phyloP scores from a whole-genome alignment of 768 basidiomycete genomes.

The Boletus rubroflammeus region DNA sequence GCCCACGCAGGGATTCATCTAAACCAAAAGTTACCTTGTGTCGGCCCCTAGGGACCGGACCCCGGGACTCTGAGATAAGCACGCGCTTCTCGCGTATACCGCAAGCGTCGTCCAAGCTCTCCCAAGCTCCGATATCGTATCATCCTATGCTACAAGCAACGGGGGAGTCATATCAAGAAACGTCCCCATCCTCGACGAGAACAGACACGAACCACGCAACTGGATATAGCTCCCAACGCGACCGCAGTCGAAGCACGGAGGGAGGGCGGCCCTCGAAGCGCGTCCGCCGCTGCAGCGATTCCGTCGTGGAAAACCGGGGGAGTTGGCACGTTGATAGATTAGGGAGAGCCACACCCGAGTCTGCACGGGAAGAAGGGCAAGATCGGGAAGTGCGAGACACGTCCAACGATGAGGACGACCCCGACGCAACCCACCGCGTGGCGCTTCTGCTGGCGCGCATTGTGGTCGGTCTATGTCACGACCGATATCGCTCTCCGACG shows the following conservation, averaged over 20 bases:
- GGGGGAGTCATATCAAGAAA: slow-evolving; percentile 12
- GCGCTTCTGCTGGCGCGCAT: slow-evolving; percentile 20
- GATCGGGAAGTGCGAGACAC: background rate
- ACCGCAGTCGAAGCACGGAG: slow-evolving; percentile 20
- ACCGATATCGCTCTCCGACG: slow-evolving; percentile 14
- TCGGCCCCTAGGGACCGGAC: slow-evolving; percentile 4
- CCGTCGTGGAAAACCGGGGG: slow-evolving; percentile 10
- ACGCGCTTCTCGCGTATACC: slow-evolving; percentile 10
- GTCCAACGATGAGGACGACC: slow-evolving; percentile 1
- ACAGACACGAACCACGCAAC: background rate
- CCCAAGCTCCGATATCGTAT: background rate
- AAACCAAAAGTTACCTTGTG: background rate
- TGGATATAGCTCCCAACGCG: slow-evolving; percentile 7
- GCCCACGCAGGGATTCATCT: background rate
- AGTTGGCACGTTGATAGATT: slow-evolving; percentile 7
- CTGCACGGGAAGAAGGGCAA: background rate
- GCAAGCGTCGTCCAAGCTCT: slow-evolving; percentile 3
- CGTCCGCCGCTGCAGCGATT: slow-evolving; percentile 14
- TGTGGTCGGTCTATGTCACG: slow-evolving; percentile 25
- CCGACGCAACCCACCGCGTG: slow-evolving; percentile 8
- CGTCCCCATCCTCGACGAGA: slow-evolving; percentile 1
- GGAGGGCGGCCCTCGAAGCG: slow-evolving; percentile 31
- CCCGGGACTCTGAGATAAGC: slow-evolving; percentile 15
- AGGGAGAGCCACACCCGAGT: slow-evolving; percentile 11
- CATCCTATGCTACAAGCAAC: background rate